phyloP scores from a whole-genome alignment of 1,284 basidiomycete genomes.

The Microbotryum silenes-acaulis region DNA sequence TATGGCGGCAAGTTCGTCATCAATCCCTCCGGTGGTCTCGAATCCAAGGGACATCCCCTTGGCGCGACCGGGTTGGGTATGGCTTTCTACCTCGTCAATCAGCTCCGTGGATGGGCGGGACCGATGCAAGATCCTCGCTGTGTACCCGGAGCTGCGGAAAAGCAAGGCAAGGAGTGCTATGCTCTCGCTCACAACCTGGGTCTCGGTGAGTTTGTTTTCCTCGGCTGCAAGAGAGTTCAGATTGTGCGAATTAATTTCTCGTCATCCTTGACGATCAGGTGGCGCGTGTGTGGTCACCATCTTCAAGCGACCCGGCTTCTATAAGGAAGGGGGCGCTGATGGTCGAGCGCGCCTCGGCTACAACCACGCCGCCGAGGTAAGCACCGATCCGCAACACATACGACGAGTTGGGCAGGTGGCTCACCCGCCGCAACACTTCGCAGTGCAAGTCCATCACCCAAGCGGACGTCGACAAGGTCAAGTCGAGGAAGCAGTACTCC shows the following conservation, averaged over 20 bases:
- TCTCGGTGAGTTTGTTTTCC: slow-evolving; percentile 49
- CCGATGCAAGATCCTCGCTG: slow-evolving; percentile 54
- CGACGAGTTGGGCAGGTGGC: neutral
- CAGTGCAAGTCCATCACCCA: slow-evolving; percentile 52
- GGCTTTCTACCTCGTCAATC: slow-evolving; percentile 75
- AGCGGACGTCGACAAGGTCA: slow-evolving; percentile 63
- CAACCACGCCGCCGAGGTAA: slow-evolving; percentile 55
- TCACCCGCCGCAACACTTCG: neutral
- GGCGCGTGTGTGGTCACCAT: slow-evolving; percentile 65
- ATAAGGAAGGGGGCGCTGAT: slow-evolving; percentile 53
- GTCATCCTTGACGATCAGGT: slow-evolving; percentile 9
- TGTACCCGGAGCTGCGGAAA: slow-evolving; percentile 55
- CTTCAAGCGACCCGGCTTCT: slow-evolving; percentile 66
- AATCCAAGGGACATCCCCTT: slow-evolving; percentile 64
- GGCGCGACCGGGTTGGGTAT: slow-evolving; percentile 79
- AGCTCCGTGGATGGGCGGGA: slow-evolving; percentile 42
- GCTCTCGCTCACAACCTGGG: slow-evolving; percentile 78
- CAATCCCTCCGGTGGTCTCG: slow-evolving; percentile 74
- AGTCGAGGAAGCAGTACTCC: slow-evolving; percentile 51
- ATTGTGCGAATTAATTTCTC: too few relatives aligned
- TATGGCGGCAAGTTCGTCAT: slow-evolving; percentile 81
- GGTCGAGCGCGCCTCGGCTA: slow-evolving; percentile 65
- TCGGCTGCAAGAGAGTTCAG: neutral
- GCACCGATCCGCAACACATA: neutral
- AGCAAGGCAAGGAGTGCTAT: slow-evolving; percentile 61